Base-by-base conservation (phyloP, 2,329 filamentous ascomycete genomes). In the Chlorencoelia australis region DNA sequence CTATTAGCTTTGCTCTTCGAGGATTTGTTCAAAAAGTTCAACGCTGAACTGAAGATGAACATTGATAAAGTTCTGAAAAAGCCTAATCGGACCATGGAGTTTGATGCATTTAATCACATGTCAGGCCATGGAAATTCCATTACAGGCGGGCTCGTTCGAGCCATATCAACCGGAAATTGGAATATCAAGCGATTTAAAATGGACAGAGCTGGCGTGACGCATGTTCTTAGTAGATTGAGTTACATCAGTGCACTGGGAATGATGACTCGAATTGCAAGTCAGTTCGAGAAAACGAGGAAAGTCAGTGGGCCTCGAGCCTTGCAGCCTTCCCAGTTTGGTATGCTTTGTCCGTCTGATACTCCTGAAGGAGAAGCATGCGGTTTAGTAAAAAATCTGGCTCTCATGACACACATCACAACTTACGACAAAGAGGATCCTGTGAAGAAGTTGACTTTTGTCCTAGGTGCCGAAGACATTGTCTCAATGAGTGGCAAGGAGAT, bases 361-460 rank as follows among this genome's bases (percentile, higher is more conserved):
- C 91, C 91, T 5, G 91, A 98, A 79, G 91, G 91, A 63, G 91
- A 98, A 66, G 88, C 91, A 8, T 98, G 91, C 64, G 91, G 91
- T 69, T 65, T 98, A 39, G 88, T 98, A 50, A 98, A 98, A 69
- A 98, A 98, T 55, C 63, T 98, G 65, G 91, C 91, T 7, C 68
- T 98, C 39, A 98, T 98, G 91, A 98, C 93, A 34, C 93, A 98
- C 55, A 96, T 98, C 50, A 98, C 91, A 1, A 98, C 91, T 2
- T 86, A 94, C 46, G 86, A 94, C 39, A 87, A 95, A 39, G 91
- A 96, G 56, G 85, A 78, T 13, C 88, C 91, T 1, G 84, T 98
- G 11, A 81, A 79, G 51, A 80, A 85, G 52, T 77, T 93, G 57
- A 79, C 95, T 2, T 91, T 88, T 55, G 79, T 84, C 38, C 69